A percentile compares a stretch with the other conserved stretches of the same genome.
phyloP scores from a whole-genome alignment of 495 filamentous ascomycete genomes.

The Lichenothelia convexa region DNA sequence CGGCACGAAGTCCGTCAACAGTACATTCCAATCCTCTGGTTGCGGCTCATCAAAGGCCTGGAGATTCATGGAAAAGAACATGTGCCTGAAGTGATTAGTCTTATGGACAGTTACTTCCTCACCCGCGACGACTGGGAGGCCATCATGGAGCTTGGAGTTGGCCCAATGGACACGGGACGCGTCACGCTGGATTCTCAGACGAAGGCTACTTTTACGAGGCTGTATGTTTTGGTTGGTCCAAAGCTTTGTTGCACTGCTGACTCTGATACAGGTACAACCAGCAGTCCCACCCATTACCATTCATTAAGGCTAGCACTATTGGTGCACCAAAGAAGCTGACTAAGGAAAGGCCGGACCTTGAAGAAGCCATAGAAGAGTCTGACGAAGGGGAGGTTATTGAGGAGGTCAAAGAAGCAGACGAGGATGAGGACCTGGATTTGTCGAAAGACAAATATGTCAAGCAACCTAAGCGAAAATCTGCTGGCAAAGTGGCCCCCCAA shows the following conservation, averaged over 20 bases:
- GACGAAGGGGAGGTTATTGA: slow-evolving; percentile 52
- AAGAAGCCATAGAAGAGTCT: slow-evolving; percentile 88
- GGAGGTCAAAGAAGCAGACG: slow-evolving; percentile 38
- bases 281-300: slow-evolving; percentile 75
- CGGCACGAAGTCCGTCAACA: slow-evolving; percentile 86
- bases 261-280: slow-evolving; percentile 49
- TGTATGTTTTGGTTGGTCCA: slow-evolving; percentile 29
- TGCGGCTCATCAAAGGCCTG: slow-evolving; percentile 46
- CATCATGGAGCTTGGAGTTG: slow-evolving; percentile 79
- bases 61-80: slow-evolving; percentile 20
- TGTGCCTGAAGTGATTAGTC: slow-evolving; percentile 38
- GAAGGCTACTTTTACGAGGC: slow-evolving; percentile 73
- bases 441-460: slow-evolving; percentile 96
- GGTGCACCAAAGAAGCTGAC: slow-evolving; percentile 44
- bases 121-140: slow-evolving; percentile 88
- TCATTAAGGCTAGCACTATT: slow-evolving; percentile 79
- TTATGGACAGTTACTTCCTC: slow-evolving; percentile 97
- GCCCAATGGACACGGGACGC: slow-evolving; percentile 52
- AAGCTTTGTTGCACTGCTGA: not conserved
- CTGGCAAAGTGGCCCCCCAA: slow-evolving; percentile 15
- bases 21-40: slow-evolving; percentile 83
- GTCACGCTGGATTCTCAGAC: slow-evolving; percentile 70
- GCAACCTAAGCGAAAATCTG: slow-evolving; percentile 37
- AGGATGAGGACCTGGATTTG: slow-evolving; percentile 44
- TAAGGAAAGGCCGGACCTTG: slow-evolving; percentile 78